Evolutionary conservation across 306 rosid genomes (phyloP), one percentile per base, ranked within the genome.

Genomic region (Begonia masoniana): DNA sequence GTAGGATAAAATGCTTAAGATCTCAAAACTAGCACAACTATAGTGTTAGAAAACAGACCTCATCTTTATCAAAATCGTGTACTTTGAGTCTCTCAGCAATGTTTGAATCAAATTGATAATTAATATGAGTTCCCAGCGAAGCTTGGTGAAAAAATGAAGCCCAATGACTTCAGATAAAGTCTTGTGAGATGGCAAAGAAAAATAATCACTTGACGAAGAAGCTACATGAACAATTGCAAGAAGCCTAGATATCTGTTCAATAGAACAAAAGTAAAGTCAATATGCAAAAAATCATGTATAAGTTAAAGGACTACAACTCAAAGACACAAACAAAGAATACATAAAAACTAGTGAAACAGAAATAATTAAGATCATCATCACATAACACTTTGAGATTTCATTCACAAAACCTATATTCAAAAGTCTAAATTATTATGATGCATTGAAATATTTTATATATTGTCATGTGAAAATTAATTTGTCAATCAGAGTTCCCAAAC

Each of bases 131-230:
- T n/a, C 95, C 97, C 67, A 85, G 67, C 12, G 97, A 85, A 62
- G 97, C 95, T 78, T 89, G 95, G 64, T 85, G 97, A 64, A 85
- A 89, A 69, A 80, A 89, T 39, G 95, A 78, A 54, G 94, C 85
- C 95, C 95, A 89, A 15, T 76, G 70, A 71, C 56, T 76, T 76
- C 94, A 16, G 68, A 70, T 62, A 89, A 68, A 43, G 52, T 58
- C 62, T 76, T 68, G 68, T 73, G 62, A 68, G 71, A 64, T 52
- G 89, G 51, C 72, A 82, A 56, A 13, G 85, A 77, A 67, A 81
- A 76, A 51, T 58, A 63, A 61, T 78, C 80, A 17, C 62, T 77
- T 8, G 65, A 64, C 53, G 87, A 56, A 60, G 91, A 81, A 71
- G 78, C 74, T 45, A 76, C 62, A 61, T 59, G 74, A 62, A 85